Evolutionary conservation across 164 flowering plant genomes (phyloP).

Genomic region (Tetracentron sinense): DNA sequence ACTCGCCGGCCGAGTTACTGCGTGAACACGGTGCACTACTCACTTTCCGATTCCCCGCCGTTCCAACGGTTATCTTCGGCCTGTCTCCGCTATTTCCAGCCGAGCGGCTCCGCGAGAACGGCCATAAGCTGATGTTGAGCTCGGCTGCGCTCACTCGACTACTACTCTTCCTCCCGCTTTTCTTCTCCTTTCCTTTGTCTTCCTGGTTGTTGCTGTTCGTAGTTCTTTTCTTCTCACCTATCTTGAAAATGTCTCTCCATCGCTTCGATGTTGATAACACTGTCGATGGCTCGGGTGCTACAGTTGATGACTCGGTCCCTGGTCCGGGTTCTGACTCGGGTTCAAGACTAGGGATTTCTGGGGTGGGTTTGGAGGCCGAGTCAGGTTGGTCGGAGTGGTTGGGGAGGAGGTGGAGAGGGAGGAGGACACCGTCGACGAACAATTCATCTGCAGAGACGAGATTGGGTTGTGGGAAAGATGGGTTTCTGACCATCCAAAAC

Average conservation of each 20-base stretch:
- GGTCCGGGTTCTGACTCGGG: conserved; percentile 13
- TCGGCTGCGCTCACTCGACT: conserved; percentile 41
- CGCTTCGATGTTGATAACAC: conserved; percentile 54
- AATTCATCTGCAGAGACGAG: conserved; percentile 77
- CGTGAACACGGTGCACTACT: conserved; percentile 96
- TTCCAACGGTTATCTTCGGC: conserved; percentile 28
- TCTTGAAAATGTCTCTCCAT: conserved; percentile 69
- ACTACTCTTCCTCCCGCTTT: conserved; percentile 25
- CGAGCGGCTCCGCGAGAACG: conserved; percentile 83
- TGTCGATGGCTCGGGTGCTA: conserved; percentile 4
- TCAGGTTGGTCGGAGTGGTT: conserved; percentile 9
- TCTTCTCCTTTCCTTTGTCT: conserved; percentile 33
- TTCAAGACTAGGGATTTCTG: neutral
- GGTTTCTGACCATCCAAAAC: conserved; percentile 80
- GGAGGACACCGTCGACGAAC: conserved; percentile 73
- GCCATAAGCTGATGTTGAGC: conserved; percentile 87
- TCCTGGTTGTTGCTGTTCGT: neutral
- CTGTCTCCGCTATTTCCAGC: conserved; percentile 60
- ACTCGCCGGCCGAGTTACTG: conserved; percentile 87
- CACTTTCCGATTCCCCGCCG: conserved; percentile 50
- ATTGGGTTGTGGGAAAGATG: conserved; percentile 44
- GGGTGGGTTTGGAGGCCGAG: conserved; percentile 13
- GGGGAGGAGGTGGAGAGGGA: conserved; percentile 55
- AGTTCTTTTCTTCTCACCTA: conserved; percentile 27
- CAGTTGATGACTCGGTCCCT: conserved; percentile 20